Evolutionary conservation across 2,329 filamentous ascomycete genomes (phyloP), one percentile per base, ranked within the genome.

Genomic region (Cladosporium phlei): DNA sequence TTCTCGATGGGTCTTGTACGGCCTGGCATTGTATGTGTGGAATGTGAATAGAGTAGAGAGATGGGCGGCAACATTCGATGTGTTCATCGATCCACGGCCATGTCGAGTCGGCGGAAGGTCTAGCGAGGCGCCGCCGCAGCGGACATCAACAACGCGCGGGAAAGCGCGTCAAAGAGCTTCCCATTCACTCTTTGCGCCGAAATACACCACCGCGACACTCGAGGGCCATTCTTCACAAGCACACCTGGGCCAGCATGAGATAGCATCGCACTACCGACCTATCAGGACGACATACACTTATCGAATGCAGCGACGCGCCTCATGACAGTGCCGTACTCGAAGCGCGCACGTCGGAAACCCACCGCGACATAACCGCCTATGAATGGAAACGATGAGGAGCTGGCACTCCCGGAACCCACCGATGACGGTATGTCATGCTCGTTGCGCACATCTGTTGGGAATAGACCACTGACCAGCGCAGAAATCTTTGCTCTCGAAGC

Each of bases 401-500:
- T 68, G 59, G 65, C 68, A 56, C 60, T 67, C 38, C 62, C 64
- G 48, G 62, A 65, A 32, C 61, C 72, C 51, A 66, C 55, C 30
- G 67, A 71, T 52, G 56, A 70, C 49, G 68, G 70, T 72, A 38
- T 28, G 25, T 21, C 9, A n/a, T n/a, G n/a, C n/a, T n/a, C n/a
- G 1, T 2, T 20, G 16, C 6, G 21, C 11, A 37, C 11, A 8
- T 10, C 14, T 19, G 2, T 9, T 14, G n/a, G 9, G 4, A 3
- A 10, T 3, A 37, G 4, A n/a, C 19, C 10, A 7, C 33, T 45
- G 27, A 46, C 25, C 4, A 7, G 2, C n/a, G 2, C 47, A 89
- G 90, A 94, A 70, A 86, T 95, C 64, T 77, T 79, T 52, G 76
- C 88, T 52, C 75, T 95, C 48, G 85, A 88, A 66, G 76, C 85